phyloP scores from a whole-genome alignment of 768 basidiomycete species.

The Cystobasidium ongulense region DNA sequence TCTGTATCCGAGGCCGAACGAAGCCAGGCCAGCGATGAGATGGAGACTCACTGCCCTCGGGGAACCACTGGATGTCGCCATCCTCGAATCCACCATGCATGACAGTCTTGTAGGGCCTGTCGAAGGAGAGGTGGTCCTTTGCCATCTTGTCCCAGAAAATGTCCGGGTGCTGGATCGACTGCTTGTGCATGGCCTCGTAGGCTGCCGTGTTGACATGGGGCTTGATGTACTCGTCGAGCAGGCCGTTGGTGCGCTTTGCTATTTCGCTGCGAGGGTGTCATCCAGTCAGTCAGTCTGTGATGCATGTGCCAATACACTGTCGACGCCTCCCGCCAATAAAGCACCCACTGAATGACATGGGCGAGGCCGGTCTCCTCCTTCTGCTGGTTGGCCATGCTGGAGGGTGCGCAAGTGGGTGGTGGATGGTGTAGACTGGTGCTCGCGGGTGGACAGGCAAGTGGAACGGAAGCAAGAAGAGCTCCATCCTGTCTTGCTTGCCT shows the following conservation, averaged over 20 bases:
- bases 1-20: neutral
- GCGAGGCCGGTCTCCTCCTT: neutral
- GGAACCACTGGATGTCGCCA: conserved; percentile 92
- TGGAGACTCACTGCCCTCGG: conserved; percentile 73
- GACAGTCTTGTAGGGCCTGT: conserved; percentile 80
- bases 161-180: conserved; percentile 34
- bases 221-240: neutral
- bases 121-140: conserved; percentile 62
- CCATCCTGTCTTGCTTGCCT: too few relatives aligned
- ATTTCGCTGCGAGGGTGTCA: conserved; percentile 16
- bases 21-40: neutral
- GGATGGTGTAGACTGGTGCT: too few relatives aligned
- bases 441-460: too few relatives aligned
- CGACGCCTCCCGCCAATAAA: neutral
- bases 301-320: too few relatives aligned
- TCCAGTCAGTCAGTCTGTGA: too few relatives aligned
- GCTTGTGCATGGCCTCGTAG: conserved; percentile 36
- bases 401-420: neutral
- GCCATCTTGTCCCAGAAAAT: conserved; percentile 50
- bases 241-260: conserved; percentile 3
- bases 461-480: too few relatives aligned
- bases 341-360: neutral
- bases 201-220: conserved; percentile 36
- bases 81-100: conserved; percentile 69
- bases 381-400: neutral